These are phyloP conservation scores for Epicoccum sorghinum DNA, from an alignment of 2,329 filamentous ascomycete species.

Conservation along the genomic window DNA sequence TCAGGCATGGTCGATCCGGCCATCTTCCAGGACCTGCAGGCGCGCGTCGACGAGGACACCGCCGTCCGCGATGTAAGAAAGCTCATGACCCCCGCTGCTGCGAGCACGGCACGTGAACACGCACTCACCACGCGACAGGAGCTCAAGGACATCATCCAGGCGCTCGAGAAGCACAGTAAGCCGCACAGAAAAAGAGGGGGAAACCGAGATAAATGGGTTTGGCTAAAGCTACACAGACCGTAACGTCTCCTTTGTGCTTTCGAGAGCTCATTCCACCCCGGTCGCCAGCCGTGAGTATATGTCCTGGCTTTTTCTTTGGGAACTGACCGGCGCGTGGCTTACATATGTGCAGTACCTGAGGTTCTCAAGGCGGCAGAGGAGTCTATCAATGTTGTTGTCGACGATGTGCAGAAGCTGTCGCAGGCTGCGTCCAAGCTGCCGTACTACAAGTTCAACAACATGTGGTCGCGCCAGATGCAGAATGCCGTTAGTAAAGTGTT, in stretches of 20 bases:
- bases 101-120: conserved; percentile 31
- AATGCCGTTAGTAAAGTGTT: conserved; percentile 64
- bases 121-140: conserved; percentile 56
- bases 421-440: conserved; percentile 81
- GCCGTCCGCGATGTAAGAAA: conserved; percentile 72
- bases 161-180: conserved; percentile 76
- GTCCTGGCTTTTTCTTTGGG: not conserved
- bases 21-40: conserved; percentile 87
- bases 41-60: conserved; percentile 87
- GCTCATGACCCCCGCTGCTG: not conserved
- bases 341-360: conserved; percentile 61
- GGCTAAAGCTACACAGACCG: conserved; percentile 60
- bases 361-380: conserved; percentile 73
- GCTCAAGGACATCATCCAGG: conserved; percentile 79
- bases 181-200: not conserved
- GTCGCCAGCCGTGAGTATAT: conserved; percentile 62
- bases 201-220: not conserved
- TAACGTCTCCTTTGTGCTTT: conserved; percentile 80
- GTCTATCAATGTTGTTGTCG: conserved; percentile 73
- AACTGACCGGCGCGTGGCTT: conserved; percentile 10
- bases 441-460: conserved; percentile 96
- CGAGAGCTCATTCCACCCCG: conserved; percentile 87
- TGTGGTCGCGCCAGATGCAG: conserved; percentile 86
- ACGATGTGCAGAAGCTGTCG: conserved; percentile 72
- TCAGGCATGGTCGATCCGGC: conserved; percentile 73